Conservation (phyloP, 202 grass and related monocot genomes). For the Cymbopogon flexuosus region DNA sequence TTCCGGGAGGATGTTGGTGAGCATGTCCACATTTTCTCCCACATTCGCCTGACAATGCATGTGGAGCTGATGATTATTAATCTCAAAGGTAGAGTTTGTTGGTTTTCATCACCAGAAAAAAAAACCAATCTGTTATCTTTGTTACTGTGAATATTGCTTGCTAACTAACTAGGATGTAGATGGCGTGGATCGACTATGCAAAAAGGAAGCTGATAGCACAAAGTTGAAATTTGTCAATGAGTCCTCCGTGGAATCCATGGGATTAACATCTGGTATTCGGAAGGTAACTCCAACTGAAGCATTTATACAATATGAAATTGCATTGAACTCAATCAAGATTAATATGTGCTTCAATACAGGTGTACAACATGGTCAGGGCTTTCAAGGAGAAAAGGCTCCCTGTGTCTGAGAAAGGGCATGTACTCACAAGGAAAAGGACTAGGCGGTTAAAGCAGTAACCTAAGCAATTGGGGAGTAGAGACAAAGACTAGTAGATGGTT, state of each 20-base stretch:
- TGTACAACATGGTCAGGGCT: slow-evolving; percentile 77
- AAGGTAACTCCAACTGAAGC: slow-evolving; percentile 49
- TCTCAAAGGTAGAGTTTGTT: slow-evolving; percentile 47
- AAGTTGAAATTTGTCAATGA: slow-evolving; percentile 50
- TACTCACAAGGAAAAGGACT: slow-evolving; percentile 48
- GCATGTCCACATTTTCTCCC: slow-evolving; percentile 86
- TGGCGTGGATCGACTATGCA: slow-evolving; percentile 35
- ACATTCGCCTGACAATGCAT: slow-evolving; percentile 75
- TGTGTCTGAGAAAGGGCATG: slow-evolving; percentile 9
- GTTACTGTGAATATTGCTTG: background rate
- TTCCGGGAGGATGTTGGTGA: slow-evolving; percentile 75
- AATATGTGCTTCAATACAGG: slow-evolving; percentile 39
- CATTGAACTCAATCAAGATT: background rate
- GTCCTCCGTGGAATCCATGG: slow-evolving; percentile 54
- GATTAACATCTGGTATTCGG: slow-evolving; percentile 76
- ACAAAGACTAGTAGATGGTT: slow-evolving; percentile 33
- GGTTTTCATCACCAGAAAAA: background rate
- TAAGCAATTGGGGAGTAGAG: background rate
- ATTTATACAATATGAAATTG: background rate
- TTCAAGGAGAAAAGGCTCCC: slow-evolving; percentile 50
- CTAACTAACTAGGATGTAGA: slow-evolving; percentile 37
- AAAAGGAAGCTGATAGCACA: slow-evolving; percentile 14
- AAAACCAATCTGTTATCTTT: background rate
- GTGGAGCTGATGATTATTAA: slow-evolving; percentile 82
- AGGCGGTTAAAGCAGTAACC: slow-evolving; percentile 22